These are phyloP conservation scores for Trifolium pratense DNA, from an alignment of 306 rosid genomes.

Conservation along the genomic window DNA sequence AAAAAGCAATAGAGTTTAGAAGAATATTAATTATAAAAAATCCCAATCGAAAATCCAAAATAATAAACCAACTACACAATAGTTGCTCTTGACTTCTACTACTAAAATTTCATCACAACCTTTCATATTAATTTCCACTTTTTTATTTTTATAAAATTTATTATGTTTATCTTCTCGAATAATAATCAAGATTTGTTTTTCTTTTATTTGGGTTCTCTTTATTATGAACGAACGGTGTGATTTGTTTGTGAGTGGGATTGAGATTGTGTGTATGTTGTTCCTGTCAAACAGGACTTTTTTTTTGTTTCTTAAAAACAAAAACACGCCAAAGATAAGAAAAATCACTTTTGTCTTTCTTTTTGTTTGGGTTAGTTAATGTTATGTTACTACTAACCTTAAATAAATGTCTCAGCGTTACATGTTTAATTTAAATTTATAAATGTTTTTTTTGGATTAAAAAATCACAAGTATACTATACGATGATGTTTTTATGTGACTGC, in stretches of 20 bases:
- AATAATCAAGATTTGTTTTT: conserved; percentile 38
- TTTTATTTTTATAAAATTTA: conserved; percentile 10
- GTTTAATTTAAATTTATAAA: not conserved
- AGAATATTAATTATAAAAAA: conserved; percentile 28
- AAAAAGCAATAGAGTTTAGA: conserved; percentile 33
- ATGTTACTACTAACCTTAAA: not conserved
- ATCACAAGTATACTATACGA: not conserved
- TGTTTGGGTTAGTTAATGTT: not conserved
- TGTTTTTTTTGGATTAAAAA: not conserved
- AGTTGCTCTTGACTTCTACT: conserved; percentile 55
- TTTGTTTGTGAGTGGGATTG: conserved; percentile 38
- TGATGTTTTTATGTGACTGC: conserved; percentile 33
- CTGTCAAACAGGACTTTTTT: conserved; percentile 47
- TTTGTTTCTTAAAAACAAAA: too few relatives aligned
- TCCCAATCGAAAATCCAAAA: conserved; percentile 47
- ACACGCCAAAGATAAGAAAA: not conserved
- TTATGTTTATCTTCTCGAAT: conserved; percentile 34
- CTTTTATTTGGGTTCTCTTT: conserved; percentile 20
- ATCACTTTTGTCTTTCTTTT: not conserved
- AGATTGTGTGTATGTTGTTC: conserved; percentile 41
- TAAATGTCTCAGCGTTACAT: not conserved
- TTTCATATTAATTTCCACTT: conserved; percentile 59
- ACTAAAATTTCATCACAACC: conserved; percentile 69
- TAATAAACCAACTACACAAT: conserved; percentile 57
- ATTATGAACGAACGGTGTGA: conserved; percentile 52